Evolutionary conservation across 768 basidiomycete species (phyloP).

Genomic region (Agaricus subrufescens): DNA sequence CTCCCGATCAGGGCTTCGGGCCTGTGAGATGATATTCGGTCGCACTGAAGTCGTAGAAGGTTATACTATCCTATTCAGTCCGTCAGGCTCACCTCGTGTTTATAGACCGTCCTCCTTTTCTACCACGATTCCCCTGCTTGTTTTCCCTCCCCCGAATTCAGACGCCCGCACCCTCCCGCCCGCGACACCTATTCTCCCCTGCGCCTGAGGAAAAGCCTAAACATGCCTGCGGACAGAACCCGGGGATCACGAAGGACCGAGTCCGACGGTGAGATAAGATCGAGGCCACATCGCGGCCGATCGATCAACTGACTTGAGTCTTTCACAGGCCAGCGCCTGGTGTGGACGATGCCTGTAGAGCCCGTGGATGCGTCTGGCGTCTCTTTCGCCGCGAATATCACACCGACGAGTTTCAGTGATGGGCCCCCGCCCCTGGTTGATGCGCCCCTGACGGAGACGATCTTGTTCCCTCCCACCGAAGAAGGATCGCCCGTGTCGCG

Average conservation of each 20-base stretch:
- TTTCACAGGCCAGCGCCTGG: constrained; percentile 23
- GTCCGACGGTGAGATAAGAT: constrained; percentile 19
- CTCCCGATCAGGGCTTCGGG: constrained; percentile 22
- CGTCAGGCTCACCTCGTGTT: constrained; percentile 24
- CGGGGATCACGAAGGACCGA: constrained; percentile 21
- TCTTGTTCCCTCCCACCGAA: constrained; percentile 55
- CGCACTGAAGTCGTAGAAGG: constrained; percentile 1
- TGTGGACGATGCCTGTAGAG: constrained; percentile 26
- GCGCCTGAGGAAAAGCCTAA: background rate
- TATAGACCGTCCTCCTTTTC: constrained; percentile 23
- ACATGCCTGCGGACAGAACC: constrained; percentile 30
- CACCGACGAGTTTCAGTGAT: constrained; percentile 20
- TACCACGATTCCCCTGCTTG: constrained; percentile 15
- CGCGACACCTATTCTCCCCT: constrained; percentile 5
- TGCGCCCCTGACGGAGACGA: constrained; percentile 28
- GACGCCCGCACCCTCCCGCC: constrained; percentile 7
- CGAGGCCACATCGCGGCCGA: background rate
- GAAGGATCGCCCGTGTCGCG: constrained; percentile 28
- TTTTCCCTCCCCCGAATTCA: constrained; percentile 16
- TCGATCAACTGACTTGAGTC: constrained; percentile 1
- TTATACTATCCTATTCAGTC: constrained; percentile 21
- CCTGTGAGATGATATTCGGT: constrained; percentile 17
- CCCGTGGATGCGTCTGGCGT: constrained; percentile 16
- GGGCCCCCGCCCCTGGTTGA: constrained; percentile 26
- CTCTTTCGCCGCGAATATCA: constrained; percentile 18